A percentile compares a stretch with the other conserved stretches of the same genome.
Conservation (phyloP, 371 early-diverging fungal genomes). For the Mortierella polycephala region DNA sequence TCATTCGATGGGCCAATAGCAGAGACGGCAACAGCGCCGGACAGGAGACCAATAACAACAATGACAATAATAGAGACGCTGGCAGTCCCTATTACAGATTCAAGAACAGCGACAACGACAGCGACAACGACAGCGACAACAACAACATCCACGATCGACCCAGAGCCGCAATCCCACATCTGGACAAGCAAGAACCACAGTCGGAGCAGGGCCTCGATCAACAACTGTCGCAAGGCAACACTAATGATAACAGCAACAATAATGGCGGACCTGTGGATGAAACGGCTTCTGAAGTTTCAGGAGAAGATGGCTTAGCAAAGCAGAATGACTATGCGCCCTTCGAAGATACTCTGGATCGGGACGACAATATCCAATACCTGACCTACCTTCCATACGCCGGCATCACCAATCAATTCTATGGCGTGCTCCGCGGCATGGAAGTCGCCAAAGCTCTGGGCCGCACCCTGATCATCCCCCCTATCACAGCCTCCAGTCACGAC, state of each 20-base stretch:
- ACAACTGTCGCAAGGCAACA: slow-evolving; percentile 1
- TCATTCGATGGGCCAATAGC: slow-evolving; percentile 37
- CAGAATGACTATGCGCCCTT: slow-evolving; percentile 25
- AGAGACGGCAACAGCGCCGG: slow-evolving; percentile 4
- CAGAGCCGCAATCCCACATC: slow-evolving; percentile 3
- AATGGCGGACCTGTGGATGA: slow-evolving; percentile 2
- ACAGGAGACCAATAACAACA: slow-evolving; percentile 1
- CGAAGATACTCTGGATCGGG: slow-evolving; percentile 28
- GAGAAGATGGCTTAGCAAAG: background rate
- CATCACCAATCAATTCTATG: slow-evolving; percentile 53
- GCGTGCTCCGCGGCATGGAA: slow-evolving; percentile 50
- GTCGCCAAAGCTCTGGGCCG: slow-evolving; percentile 38
- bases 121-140: slow-evolving; percentile 10
- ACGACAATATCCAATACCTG: slow-evolving; percentile 26
- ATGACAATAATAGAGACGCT: slow-evolving; percentile 10
- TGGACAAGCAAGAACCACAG: background rate
- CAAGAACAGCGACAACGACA: slow-evolving; percentile 11
- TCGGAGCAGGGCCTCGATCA: background rate
- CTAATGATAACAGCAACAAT: background rate
- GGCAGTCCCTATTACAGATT: slow-evolving; percentile 11
- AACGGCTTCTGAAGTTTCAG: slow-evolving; percentile 14
- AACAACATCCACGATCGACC: slow-evolving; percentile 6
- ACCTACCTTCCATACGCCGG: slow-evolving; percentile 51
- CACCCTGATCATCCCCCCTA: slow-evolving; percentile 45
- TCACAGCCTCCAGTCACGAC: slow-evolving; percentile 51